Percentiles rank a stretch among this genome's conserved stretches.
Conservation (phyloP, 768 basidiomycete species). For the Amanita muscaria region DNA sequence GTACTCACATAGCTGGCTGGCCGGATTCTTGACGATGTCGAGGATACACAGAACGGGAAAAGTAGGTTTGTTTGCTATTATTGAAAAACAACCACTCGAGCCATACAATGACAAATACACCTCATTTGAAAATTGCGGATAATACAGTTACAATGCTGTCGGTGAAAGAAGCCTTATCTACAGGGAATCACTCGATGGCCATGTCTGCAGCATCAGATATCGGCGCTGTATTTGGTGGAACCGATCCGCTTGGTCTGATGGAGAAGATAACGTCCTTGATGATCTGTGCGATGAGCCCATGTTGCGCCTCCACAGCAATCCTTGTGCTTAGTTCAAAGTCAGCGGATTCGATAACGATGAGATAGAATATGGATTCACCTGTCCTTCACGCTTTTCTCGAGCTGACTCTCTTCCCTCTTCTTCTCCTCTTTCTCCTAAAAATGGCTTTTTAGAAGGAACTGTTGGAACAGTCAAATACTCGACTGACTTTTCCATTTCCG, state of each 20-base stretch:
- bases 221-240: slow-evolving; percentile 14
- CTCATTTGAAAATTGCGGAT: too few relatives aligned
- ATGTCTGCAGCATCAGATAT: slow-evolving; percentile 36
- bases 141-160: too few relatives aligned
- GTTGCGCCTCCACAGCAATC: slow-evolving; percentile 86
- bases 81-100: too few relatives aligned
- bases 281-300: slow-evolving; percentile 88
- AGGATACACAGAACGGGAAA: too few relatives aligned
- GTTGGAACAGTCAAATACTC: not conserved
- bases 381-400: slow-evolving; percentile 87
- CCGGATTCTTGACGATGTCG: too few relatives aligned
- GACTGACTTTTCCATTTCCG: slow-evolving; percentile 30
- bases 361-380: slow-evolving; percentile 39
- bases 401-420: slow-evolving; percentile 83
- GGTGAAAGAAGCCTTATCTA: too few relatives aligned
- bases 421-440: slow-evolving; percentile 56
- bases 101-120: too few relatives aligned
- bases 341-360: not conserved
- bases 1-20: too few relatives aligned
- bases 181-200: slow-evolving; percentile 34
- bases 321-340: slow-evolving; percentile 48
- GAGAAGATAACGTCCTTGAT: slow-evolving; percentile 92
- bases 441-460: slow-evolving; percentile 12
- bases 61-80: too few relatives aligned
- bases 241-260: slow-evolving; percentile 30